A percentile compares a stretch with the other conserved stretches of the same genome.
These are phyloP conservation scores for Epicoccum nigrum DNA, from an alignment of 2,329 filamentous ascomycete genomes.

Conservation along the genomic window DNA sequence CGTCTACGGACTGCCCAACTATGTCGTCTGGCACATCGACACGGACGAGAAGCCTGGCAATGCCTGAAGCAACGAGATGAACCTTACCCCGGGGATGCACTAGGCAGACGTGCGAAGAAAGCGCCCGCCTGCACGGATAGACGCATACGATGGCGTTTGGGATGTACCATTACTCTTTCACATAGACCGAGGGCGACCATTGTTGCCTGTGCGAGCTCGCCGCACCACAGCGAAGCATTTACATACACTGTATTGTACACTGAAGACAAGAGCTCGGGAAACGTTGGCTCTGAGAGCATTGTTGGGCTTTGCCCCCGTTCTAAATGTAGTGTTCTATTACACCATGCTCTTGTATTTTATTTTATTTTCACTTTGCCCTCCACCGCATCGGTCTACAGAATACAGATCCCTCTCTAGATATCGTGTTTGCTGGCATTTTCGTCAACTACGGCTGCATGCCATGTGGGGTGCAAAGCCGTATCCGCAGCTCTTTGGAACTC, in stretches of 20 bases:
- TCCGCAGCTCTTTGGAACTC: no score
- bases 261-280: neutral
- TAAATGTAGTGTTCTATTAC: neutral
- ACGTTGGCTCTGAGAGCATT: neutral
- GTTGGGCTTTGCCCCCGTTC: neutral
- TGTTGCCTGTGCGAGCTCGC: neutral
- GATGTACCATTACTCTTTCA: neutral
- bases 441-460: no score
- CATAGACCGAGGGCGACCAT: constrained; percentile 1
- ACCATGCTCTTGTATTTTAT: no score
- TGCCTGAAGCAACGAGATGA: constrained; percentile 39
- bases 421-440: no score
- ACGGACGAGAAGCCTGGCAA: constrained; percentile 95
- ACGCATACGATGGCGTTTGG: constrained; percentile 13
- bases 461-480: no score
- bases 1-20: constrained; percentile 92
- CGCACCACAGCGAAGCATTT: neutral
- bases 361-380: no score
- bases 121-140: neutral
- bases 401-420: no score
- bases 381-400: no score
- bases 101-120: no score
- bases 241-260: neutral
- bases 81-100: no score
- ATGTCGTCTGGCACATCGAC: constrained; percentile 98